These are phyloP conservation scores for Penicillium polonicum DNA, from an alignment of 2,329 filamentous ascomycete species.

Conservation along the genomic window DNA sequence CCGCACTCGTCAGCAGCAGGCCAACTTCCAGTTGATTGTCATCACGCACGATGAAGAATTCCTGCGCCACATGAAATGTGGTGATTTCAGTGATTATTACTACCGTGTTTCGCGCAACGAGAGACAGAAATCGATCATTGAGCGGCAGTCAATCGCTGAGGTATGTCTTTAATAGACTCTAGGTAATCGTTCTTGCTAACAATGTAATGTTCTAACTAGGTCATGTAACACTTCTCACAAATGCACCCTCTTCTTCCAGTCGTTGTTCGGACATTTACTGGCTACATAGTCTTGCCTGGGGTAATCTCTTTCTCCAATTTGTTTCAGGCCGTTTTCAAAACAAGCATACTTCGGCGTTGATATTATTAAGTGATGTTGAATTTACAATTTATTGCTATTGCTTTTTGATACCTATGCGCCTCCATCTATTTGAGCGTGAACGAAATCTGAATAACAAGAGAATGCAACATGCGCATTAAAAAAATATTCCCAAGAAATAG, in stretches of 20 bases:
- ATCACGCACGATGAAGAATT: constrained; percentile 99
- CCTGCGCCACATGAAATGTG: constrained; percentile 85
- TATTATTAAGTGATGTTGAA: background rate
- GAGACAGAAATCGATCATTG: constrained; percentile 83
- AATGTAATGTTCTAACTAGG: too few species aligned
- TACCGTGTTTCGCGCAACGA: constrained; percentile 81
- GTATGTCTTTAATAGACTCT: constrained; percentile 31
- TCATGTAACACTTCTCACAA: constrained; percentile 16
- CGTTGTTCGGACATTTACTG: background rate
- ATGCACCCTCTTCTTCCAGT: background rate
- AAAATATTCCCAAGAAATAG: constrained; percentile 24
- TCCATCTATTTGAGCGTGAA: background rate
- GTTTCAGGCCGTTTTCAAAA: background rate
- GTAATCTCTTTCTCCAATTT: background rate
- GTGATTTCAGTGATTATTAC: constrained; percentile 89
- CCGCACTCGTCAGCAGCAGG: constrained; percentile 74
- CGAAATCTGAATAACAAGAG: background rate
- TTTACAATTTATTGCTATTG: background rate
- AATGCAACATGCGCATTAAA: constrained; percentile 12
- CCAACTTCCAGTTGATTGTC: constrained; percentile 96
- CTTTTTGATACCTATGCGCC: background rate
- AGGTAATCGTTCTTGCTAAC: constrained; percentile 5
- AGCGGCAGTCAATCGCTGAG: constrained; percentile 57
- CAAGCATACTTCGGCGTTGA: constrained; percentile 4
- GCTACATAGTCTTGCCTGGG: background rate